phyloP scores from a whole-genome alignment of 2,329 filamentous ascomycete species.

The Colletotrichum cuscutae region DNA sequence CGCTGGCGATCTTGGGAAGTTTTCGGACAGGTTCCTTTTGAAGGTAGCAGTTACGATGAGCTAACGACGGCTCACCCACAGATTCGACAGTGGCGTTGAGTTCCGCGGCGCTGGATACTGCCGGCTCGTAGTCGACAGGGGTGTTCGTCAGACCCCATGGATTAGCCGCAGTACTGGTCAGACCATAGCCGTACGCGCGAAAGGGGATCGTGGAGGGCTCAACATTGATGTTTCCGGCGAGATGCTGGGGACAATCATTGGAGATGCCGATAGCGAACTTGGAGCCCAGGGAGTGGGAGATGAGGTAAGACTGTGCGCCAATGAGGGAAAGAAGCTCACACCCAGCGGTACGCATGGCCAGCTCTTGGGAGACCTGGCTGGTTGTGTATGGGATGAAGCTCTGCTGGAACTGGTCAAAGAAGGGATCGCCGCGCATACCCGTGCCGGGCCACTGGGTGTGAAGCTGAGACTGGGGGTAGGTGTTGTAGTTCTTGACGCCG shows the following conservation, averaged over 20 bases:
- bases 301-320: constrained; percentile 41
- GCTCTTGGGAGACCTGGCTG: constrained; percentile 36
- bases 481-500: constrained; percentile 38
- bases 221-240: constrained; percentile 45
- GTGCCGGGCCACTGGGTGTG: constrained; percentile 48
- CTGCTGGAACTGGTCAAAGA: constrained; percentile 59
- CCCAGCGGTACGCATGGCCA: constrained; percentile 38
- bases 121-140: constrained; percentile 43
- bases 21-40: constrained; percentile 45
- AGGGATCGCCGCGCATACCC: constrained; percentile 50
- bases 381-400: constrained; percentile 50
- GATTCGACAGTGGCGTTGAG: constrained; percentile 37
- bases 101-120: constrained; percentile 38
- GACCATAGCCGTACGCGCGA: constrained; percentile 39
- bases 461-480: constrained; percentile 45
- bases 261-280: constrained; percentile 42
- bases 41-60: constrained; percentile 41
- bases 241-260: constrained; percentile 42
- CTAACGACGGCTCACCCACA: constrained; percentile 38
- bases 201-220: constrained; percentile 44
- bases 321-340: constrained; percentile 39
- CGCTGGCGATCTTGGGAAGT: constrained; percentile 54
- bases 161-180: constrained; percentile 35
- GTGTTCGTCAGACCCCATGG: constrained; percentile 43
- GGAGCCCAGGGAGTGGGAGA: constrained; percentile 44